Evolutionary conservation across 192 early-diverging fungal species (phyloP), one percentile per base, ranked within the genome.

Genomic region (Martensiomyces pterosporus): DNA sequence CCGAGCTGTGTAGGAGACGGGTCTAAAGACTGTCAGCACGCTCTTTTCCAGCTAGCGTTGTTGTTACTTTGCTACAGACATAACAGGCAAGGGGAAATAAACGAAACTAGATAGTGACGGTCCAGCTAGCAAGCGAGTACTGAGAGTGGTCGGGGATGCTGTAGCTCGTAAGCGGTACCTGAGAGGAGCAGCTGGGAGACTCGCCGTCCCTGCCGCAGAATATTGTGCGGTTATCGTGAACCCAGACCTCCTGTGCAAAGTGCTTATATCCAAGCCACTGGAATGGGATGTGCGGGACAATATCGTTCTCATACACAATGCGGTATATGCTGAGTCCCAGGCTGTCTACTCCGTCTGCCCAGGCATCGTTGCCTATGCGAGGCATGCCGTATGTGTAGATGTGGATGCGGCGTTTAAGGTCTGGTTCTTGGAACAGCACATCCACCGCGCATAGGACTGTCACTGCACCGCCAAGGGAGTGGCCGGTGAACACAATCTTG

Each of bases 301-400:
- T 24, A 38, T 76, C 73, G 23, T 41, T 55, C 16, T 76, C 66
- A 24, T 70, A 67, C 1, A 69, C 62, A 19, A 69, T 44, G 6
- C 73, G 43, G 39, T 65, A 68, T 8, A 57, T 53, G 1, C 56
- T 60, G 13, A 76, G 23, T 6, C 52, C 49, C 43, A 69, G 25
- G 1, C 9, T 21, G 18, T 69, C 52, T 7, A 76, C 35, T 16
- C 49, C 19, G 17, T 47, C 24, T 2, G 75, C 75, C 64, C 64
- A 77, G 1, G 46, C 67, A 9, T 55, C 42, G 39, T 76, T 69
- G 2, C 73, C 73, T 8, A 69, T 46, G 0, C 73, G 60, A 12
- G 73, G 73, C 61, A 65, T 65, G 7, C 73, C 73, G 29, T 76
- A 68, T 18, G 73, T 76, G 48, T 75, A 75, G 3, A 75, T 52